Evolutionary conservation across 2,329 filamentous ascomycete genomes (phyloP), one percentile per base, ranked within the genome.

Genomic region (Epichloe uncinata): DNA sequence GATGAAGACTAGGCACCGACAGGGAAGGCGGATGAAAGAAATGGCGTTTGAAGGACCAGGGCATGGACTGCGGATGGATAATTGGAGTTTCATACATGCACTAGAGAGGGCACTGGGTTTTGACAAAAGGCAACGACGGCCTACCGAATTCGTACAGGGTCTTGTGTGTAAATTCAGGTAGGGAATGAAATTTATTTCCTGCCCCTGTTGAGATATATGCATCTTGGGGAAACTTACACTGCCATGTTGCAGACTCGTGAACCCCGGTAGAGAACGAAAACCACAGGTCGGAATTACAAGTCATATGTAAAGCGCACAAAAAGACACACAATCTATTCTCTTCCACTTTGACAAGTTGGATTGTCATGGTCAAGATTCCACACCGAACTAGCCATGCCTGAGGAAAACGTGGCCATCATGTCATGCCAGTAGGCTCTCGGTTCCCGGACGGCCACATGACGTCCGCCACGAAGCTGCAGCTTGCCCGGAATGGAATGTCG

Each of bases 1-100:
- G 73, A 77, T 47, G 73, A 76, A 58, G 73, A 77, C 53, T 75
- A 63, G 56, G 44, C 30, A 40, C 16, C 18, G 30, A 11, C 22
- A 6, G 12, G 11, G 34, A 36, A 20, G 53, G 37, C 45, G 15
- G 35, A 40, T 5, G 22, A 26, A 26, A 15, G 26, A 5, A 4
- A 34, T 20, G 13, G 12, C 9, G 18, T 7, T 8, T n/a, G 20
- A 8, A 35, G 42, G 12, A 13, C 15, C 26, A 44, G 42, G 20
- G 5, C 8, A 42, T 22, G 20, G 40, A 20, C 18, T 42, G 11
- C 18, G 30, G 30, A 30, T 9, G 30, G 30, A 30, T 11, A 30
- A 30, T 4, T 11, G 30, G 30, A 30, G 30, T 30, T 30, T 30
- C 30, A 30, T 30, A 30, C 9, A 30, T 30, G 30, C 30, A 11